Conservation (phyloP, 1,284 basidiomycete species). For the Phellinidium pouzarii region DNA sequence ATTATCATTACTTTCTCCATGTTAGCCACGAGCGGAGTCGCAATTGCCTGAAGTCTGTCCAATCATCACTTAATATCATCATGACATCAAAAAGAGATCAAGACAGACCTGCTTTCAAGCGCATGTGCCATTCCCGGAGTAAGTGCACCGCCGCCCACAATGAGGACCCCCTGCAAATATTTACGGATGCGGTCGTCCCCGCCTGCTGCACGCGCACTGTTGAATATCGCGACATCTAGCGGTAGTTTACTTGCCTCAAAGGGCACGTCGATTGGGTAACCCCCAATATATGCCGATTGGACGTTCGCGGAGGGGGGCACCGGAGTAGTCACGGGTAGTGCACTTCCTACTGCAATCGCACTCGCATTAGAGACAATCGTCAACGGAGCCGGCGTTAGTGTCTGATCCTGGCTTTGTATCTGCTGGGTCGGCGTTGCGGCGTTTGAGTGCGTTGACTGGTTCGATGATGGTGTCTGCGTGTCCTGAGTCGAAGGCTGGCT, state of each 20-base stretch:
- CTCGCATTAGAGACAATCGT: background rate
- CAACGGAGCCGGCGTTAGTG: background rate
- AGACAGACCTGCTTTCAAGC: slow-evolving; percentile 64
- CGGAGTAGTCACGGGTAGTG: background rate
- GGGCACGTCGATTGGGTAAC: slow-evolving; percentile 61
- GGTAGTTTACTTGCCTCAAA: slow-evolving; percentile 88
- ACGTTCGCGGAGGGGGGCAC: background rate
- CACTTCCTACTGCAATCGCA: background rate
- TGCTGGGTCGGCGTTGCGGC: background rate
- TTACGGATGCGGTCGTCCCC: slow-evolving; percentile 88
- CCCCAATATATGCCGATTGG: slow-evolving; percentile 23
- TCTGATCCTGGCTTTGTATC: background rate
- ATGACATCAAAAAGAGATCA: slow-evolving; percentile 14
- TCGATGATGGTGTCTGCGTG: background rate
- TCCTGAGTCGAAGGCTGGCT: background rate
- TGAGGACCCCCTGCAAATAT: slow-evolving; percentile 82
- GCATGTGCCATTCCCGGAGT: slow-evolving; percentile 74
- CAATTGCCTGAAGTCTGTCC: slow-evolving; percentile 73
- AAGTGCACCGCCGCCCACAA: slow-evolving; percentile 78
- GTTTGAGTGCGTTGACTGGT: background rate
- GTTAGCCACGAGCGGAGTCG: slow-evolving; percentile 71
- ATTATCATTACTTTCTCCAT: slow-evolving; percentile 86
- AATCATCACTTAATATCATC: slow-evolving; percentile 15
- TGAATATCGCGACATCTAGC: slow-evolving; percentile 91
- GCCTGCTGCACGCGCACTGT: slow-evolving; percentile 78